Base-by-base conservation (phyloP, 257 asterid species). In the Solanum virginianum region DNA sequence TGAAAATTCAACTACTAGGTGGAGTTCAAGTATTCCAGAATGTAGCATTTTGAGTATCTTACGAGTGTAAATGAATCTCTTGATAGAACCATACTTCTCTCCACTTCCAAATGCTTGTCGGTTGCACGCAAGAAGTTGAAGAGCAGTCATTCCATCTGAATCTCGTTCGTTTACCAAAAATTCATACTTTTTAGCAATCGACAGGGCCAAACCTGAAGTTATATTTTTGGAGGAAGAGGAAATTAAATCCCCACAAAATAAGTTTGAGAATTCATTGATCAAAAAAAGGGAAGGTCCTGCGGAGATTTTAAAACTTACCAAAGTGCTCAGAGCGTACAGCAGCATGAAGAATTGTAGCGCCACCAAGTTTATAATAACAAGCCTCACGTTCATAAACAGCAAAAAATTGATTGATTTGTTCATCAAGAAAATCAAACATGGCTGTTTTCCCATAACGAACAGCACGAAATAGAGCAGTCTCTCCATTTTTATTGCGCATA, bases 111-210 rank as follows among this genome's bases (percentile, higher is more conserved):
- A 85, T 53, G 85, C 85, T 49, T 84, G 57, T 18, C 81, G 72
- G 18, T 80, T 85, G 80, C 55, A 85, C 0, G 87, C 85, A 85
- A 85, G 85, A 51, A 85, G 65, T 41, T 85, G 87, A 80, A 85
- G 87, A 63, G 87, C 81, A 80, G 85, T 85, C 81, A 80, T 85
- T 22, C 87, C 74, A 66, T 80, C 85, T 80, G 71, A 72, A 80
- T 85, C 82, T 66, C 43, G 18, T 80, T 85, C 85, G 53, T 63
- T 41, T 39, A 80, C 69, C 43, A 85, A 68, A 65, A 41, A 85
- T 14, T 29, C 60, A 55, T 85, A 41, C 85, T 54, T 80, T 36
- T 51, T 55, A 17, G 71, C 81, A 62, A 85, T 85, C 7, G 29
- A 36, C 4, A 56, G 63, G 29, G 87, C 87, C 85, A 85, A 80